Evolutionary conservation across 495 filamentous ascomycete species (phyloP).

Genomic region (Barbatosphaeria neglecta): DNA sequence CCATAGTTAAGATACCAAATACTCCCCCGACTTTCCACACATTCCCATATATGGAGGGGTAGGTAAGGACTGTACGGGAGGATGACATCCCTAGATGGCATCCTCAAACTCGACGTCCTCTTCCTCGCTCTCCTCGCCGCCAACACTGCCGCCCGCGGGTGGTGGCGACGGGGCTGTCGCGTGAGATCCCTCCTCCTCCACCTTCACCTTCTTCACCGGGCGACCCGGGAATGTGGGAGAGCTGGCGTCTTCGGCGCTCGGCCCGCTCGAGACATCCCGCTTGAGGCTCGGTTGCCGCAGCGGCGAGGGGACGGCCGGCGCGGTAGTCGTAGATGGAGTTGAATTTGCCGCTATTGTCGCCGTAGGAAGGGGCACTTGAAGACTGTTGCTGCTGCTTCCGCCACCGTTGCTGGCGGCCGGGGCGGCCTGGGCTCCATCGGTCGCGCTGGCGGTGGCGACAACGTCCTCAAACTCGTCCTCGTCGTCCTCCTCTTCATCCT

Average conservation of each 20-base stretch:
- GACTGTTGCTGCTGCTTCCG: neutral
- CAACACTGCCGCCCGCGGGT: slow-evolving; percentile 20
- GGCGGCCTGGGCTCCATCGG: neutral
- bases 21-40: too few species aligned
- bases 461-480: slow-evolving; percentile 5
- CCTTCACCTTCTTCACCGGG: slow-evolving; percentile 42
- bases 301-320: neutral
- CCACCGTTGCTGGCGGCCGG: neutral
- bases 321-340: neutral
- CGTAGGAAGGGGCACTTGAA: too few species aligned
- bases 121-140: slow-evolving; percentile 36
- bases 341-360: too few species aligned
- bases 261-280: neutral
- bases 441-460: neutral
- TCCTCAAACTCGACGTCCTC: slow-evolving; percentile 59
- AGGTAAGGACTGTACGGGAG: slow-evolving; percentile 10
- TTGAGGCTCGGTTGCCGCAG: neutral
- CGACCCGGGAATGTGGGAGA: slow-evolving; percentile 14
- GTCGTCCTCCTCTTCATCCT: slow-evolving; percentile 2
- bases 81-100: slow-evolving; percentile 4
- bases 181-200: too few species aligned
- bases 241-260: neutral
- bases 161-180: too few species aligned
- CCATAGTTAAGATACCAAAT: too few species aligned
- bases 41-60: too few species aligned